phyloP scores from a whole-genome alignment of 192 early-diverging fungal species.

The Thamnidium elegans region DNA sequence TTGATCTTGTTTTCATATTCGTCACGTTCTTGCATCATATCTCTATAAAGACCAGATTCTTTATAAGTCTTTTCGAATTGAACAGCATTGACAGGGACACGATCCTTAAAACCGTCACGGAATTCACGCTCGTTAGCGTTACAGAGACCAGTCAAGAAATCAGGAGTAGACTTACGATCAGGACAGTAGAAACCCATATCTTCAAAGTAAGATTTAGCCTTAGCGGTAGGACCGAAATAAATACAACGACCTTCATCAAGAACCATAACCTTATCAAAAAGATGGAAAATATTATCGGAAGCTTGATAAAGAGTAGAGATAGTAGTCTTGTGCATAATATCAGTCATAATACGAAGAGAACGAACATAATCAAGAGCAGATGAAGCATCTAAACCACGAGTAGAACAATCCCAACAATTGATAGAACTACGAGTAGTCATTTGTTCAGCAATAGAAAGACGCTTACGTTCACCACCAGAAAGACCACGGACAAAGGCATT shows the following conservation, averaged over 20 bases:
- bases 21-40: slow-evolving; percentile 33
- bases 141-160: slow-evolving; percentile 66
- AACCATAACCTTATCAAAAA: slow-evolving; percentile 65
- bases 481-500: slow-evolving; percentile 72
- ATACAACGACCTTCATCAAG: slow-evolving; percentile 66
- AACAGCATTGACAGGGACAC: slow-evolving; percentile 46
- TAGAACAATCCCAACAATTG: slow-evolving; percentile 71
- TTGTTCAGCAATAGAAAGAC: slow-evolving; percentile 76
- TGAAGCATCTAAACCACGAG: slow-evolving; percentile 77
- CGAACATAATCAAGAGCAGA: slow-evolving; percentile 76
- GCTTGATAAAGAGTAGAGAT: slow-evolving; percentile 72
- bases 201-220: slow-evolving; percentile 52
- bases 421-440: slow-evolving; percentile 58
- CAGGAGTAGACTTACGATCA: slow-evolving; percentile 53
- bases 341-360: slow-evolving; percentile 68
- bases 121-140: slow-evolving; percentile 54
- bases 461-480: slow-evolving; percentile 74
- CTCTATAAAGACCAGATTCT: slow-evolving; percentile 32
- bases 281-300: slow-evolving; percentile 61
- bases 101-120: slow-evolving; percentile 42
- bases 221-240: slow-evolving; percentile 51
- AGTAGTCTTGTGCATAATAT: slow-evolving; percentile 61
- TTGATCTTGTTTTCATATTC: slow-evolving; percentile 39
- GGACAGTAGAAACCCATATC: slow-evolving; percentile 53
- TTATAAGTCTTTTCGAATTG: slow-evolving; percentile 57